Percentiles rank a stretch among this genome's conserved stretches.
These are phyloP conservation scores for thale cress (Arabidopsis thaliana) DNA, from an alignment of 345 rosid species.

Conservation along the genomic window DNA sequence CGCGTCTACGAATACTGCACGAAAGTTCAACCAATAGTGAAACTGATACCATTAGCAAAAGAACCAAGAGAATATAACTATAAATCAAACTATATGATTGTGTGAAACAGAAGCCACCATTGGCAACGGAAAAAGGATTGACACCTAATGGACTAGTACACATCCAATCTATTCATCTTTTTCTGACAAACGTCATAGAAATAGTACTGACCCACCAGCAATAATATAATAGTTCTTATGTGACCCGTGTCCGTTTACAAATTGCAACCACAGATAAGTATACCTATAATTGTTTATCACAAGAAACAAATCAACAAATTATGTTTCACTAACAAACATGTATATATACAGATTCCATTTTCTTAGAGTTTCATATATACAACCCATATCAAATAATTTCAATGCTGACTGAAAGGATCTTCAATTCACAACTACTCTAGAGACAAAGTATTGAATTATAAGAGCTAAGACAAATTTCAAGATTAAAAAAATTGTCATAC, in stretches of 20 bases:
- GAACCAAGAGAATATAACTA: conserved; percentile 27
- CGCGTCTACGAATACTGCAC: conserved; percentile 96
- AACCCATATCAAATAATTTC: background rate
- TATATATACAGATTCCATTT: background rate
- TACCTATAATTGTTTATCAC: conserved; percentile 6
- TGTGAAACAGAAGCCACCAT: conserved; percentile 23
- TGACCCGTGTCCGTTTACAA: background rate
- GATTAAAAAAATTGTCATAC: background rate
- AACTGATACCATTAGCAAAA: conserved; percentile 20
- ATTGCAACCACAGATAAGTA: conserved; percentile 11
- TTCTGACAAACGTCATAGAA: background rate
- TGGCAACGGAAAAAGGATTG: background rate
- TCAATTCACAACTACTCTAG: background rate
- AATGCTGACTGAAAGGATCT: conserved; percentile 4
- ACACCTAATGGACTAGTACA: conserved; percentile 1
- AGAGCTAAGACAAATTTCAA: conserved; percentile 11
- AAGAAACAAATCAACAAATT: background rate
- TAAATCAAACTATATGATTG: conserved; percentile 6
- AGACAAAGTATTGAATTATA: conserved; percentile 6
- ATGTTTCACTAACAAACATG: background rate
- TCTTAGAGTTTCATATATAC: background rate
- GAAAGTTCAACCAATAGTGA: conserved; percentile 20
- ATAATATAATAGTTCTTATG: background rate
- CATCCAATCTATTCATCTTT: conserved; percentile 21
- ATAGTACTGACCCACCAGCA: conserved; percentile 9